phyloP scores from a whole-genome alignment of 768 basidiomycete species.

The Neoboletus subvelutipes region DNA sequence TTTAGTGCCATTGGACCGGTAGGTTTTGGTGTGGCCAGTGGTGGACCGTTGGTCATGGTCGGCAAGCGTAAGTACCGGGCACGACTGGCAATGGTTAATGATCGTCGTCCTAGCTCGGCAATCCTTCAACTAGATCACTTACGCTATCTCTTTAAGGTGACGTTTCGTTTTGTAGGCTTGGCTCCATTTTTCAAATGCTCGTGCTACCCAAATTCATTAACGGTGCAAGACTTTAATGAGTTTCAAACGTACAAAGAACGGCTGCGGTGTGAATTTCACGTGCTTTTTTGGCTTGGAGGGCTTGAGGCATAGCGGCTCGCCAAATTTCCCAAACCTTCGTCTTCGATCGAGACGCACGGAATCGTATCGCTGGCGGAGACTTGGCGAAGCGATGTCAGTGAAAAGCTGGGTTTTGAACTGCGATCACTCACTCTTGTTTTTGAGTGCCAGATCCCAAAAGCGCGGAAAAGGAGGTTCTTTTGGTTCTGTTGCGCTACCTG shows the following conservation, averaged over 20 bases:
- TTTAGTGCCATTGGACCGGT: slow-evolving; percentile 27
- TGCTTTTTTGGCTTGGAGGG: slow-evolving; percentile 62
- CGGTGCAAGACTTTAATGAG: slow-evolving; percentile 1
- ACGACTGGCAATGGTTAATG: slow-evolving; percentile 49
- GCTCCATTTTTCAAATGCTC: slow-evolving; percentile 64
- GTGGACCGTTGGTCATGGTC: slow-evolving; percentile 44
- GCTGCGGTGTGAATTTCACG: slow-evolving; percentile 55
- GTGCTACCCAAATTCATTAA: slow-evolving; percentile 36
- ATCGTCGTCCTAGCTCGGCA: slow-evolving; percentile 22
- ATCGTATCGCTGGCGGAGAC: slow-evolving; percentile 79
- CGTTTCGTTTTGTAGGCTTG: slow-evolving; percentile 66
- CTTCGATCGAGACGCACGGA: slow-evolving; percentile 63
- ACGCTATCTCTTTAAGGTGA: slow-evolving; percentile 82
- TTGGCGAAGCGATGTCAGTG: slow-evolving; percentile 31
- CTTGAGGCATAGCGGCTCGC: slow-evolving; percentile 70
- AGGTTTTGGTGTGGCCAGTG: slow-evolving; percentile 28
- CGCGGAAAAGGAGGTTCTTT: slow-evolving; percentile 59
- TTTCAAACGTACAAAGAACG: slow-evolving; percentile 53
- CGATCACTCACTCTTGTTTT: slow-evolving; percentile 59
- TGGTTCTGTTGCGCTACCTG: slow-evolving; percentile 57
- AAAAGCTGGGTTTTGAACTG: background rate
- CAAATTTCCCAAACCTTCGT: slow-evolving; percentile 62
- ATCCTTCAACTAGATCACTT: slow-evolving; percentile 36
- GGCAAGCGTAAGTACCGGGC: slow-evolving; percentile 81
- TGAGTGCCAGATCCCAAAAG: slow-evolving; percentile 72